A percentile compares a stretch with the other conserved stretches of the same genome.
These are phyloP conservation scores for carrot (Daucus carota) DNA, from an alignment of 129 eudicot genomes.

Conservation along the genomic window DNA sequence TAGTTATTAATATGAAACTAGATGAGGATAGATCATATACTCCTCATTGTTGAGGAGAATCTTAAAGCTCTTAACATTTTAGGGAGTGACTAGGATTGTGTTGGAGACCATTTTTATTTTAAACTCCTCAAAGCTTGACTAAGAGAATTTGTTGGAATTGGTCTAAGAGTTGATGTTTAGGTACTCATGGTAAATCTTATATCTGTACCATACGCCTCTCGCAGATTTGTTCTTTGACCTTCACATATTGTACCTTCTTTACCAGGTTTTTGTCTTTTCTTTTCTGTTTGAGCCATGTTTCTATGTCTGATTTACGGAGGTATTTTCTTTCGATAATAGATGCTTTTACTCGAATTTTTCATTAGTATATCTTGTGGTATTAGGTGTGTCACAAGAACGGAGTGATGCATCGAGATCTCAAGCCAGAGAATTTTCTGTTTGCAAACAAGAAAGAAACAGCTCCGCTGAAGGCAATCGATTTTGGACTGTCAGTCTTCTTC, in stretches of 20 bases:
- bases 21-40: no score
- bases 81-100: no score
- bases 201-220: background rate
- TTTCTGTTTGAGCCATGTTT: background rate
- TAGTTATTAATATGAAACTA: no score
- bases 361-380: conserved; percentile 9
- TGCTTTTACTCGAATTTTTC: background rate
- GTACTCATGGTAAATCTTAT: background rate
- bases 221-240: background rate
- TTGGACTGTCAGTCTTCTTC: conserved; percentile 77
- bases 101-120: no score
- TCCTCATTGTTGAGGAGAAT: no score
- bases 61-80: no score
- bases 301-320: background rate
- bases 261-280: background rate
- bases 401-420: conserved; percentile 92
- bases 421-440: conserved; percentile 82
- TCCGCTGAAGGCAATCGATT: conserved; percentile 69
- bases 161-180: background rate
- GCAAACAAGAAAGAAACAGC: conserved; percentile 78
- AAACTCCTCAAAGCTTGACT: no score
- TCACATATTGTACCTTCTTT: background rate
- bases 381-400: conserved; percentile 65
- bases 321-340: background rate
- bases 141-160: no score